Conservation (phyloP, 2,329 filamentous ascomycete species). For the Fusarium sp. region DNA sequence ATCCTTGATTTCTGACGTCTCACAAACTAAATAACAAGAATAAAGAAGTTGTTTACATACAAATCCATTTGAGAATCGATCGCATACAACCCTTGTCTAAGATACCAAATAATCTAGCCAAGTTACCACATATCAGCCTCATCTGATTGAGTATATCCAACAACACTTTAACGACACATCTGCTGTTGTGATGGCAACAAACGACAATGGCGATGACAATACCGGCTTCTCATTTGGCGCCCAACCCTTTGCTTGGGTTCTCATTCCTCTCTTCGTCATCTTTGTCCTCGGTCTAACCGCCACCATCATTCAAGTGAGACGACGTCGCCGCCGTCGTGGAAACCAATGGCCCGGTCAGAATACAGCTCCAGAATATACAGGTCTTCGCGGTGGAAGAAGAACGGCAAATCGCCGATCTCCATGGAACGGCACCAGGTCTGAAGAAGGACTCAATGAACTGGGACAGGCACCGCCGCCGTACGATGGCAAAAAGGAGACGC, state of each 20-base stretch:
- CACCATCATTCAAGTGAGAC: conserved; percentile 58
- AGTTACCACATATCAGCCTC: background rate
- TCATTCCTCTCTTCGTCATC: conserved; percentile 61
- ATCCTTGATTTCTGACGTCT: background rate
- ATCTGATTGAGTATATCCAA: background rate
- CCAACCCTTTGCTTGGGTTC: conserved; percentile 68
- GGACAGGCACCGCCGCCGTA: conserved; percentile 76
- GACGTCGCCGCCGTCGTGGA: conserved; percentile 48
- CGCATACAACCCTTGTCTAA: background rate
- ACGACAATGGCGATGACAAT: conserved; percentile 24
- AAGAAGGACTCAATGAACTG: conserved; percentile 72
- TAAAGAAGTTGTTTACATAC: background rate
- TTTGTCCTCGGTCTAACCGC: conserved; percentile 54
- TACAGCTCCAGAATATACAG: conserved; percentile 33
- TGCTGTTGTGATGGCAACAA: conserved; percentile 18
- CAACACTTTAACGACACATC: background rate
- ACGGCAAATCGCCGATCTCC: conserved; percentile 42
- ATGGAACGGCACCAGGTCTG: conserved; percentile 38
- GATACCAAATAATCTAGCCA: background rate
- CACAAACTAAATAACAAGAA: background rate
- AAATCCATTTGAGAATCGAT: background rate
- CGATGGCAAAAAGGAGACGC: conserved; percentile 49
- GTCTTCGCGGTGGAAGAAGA: conserved; percentile 32
- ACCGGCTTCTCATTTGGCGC: conserved; percentile 50
- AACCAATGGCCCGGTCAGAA: conserved; percentile 25